Evolutionary conservation across 805 yeast genomes (phyloP), one percentile per base, ranked within the genome.

Genomic region (Groenewaldozyma salmanticensis): DNA sequence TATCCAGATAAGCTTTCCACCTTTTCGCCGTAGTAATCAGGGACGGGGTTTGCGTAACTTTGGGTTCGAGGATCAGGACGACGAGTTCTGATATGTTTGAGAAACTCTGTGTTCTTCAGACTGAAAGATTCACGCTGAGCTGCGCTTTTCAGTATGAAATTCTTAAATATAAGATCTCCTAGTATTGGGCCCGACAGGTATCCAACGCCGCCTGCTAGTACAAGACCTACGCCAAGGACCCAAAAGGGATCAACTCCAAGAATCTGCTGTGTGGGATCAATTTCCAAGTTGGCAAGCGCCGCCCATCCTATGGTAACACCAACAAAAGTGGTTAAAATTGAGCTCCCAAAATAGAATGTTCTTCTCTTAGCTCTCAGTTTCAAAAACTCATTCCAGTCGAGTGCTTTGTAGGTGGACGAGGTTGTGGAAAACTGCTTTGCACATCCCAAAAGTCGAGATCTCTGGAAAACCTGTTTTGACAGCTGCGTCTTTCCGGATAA

Each of bases 21-120:
- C 62, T 84, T 84, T 65, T 92, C 98, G 32, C 98, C 98, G 59
- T 92, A 92, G 65, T 87, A 92, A 62, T 92, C 98, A n/a, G 96
- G 96, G 36, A 92, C 94, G 11, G 97, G 97, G 63, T 90, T 92
- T 42, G 83, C 73, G 64, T 87, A 81, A 55, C 87, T 77, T 65
- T 88, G 96, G 42, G 82, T 77, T 16, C 88, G 74, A 17, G 98
- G 95, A 65, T 92, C 95, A 22, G 88, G 96, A 54, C 98, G 72
- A 62, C 86, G 81, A 43, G 69, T 68, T 52, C 74, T 75, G 48
- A 92, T 72, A 56, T 77, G 90, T 49, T 73, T 72, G 58, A 90
- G 68, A 52, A 90, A 92, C 31, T 72, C 67, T 49, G 77, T 73
- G 57, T 90, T 87, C 65, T 82, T 88, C 38, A 60, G 38, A 24